Evolutionary conservation across 352 stramenopile genomes (phyloP), one percentile per base, ranked within the genome.

Genomic region (Phytophthora pini): DNA sequence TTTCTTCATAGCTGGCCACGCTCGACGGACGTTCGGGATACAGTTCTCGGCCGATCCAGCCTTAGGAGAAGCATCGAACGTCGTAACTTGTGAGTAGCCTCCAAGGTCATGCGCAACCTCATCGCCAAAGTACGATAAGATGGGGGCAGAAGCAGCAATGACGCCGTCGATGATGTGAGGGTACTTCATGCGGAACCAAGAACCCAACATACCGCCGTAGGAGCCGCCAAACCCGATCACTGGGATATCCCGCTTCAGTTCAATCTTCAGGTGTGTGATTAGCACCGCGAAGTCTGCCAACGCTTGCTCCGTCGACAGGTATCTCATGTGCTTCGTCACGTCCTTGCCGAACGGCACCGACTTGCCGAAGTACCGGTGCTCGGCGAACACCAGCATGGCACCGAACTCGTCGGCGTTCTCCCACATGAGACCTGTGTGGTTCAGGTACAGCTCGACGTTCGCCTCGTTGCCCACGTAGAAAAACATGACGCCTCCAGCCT

Each of bases 321-420:
- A 98, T 26, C 79, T 54, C 72, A 92, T 81, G 68, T 88, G 73
- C 53, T 92, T 78, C 12, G 51, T 81, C 32, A 95, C 87, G 1
- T 90, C 77, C 51, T 82, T 82, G 20, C 66, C 73, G 20, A 93
- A 93, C 1, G 93, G 93, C 24, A 97, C 67, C 49, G 87, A 97
- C 69, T 97, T 87, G 57, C 96, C 97, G 78, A 98, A 98, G 82
- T 98, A 99, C 1, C 97, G 90, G 73, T 99, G 97, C 77, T 99
- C 97, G 0, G 92, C 95, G 70, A 99, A 99, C 20, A 99, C 93
- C n/a, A 99, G 70, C 58, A 93, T 82, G 13, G 96, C 94, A 24
- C 82, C 76, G 57, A 98, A 97, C 52, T 93, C 77, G 10, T 77
- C 74, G 13, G 96, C 97, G 59, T 98, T 95, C 68, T 98, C 94